Conservation (phyloP, 805 yeast genomes). For the Ascoidea asiatica region DNA sequence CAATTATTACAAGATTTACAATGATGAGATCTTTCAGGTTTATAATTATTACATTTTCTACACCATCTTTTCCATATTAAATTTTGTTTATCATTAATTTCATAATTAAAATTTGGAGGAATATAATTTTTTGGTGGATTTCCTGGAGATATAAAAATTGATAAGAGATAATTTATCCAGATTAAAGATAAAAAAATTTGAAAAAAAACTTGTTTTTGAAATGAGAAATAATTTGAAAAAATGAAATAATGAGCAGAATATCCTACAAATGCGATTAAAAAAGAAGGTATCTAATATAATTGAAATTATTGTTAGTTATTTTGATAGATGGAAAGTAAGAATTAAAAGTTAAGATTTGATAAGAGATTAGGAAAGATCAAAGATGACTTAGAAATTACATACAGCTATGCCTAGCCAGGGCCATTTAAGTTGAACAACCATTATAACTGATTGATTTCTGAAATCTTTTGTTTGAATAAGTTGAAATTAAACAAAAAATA, state of each 20-base stretch:
- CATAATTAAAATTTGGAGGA: background rate
- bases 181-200: conserved; percentile 36
- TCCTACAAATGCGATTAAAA: conserved; percentile 44
- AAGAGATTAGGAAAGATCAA: too few relatives aligned
- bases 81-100: background rate
- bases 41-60: conserved; percentile 52
- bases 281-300: conserved; percentile 42
- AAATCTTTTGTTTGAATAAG: too few relatives aligned
- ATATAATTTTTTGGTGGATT: conserved; percentile 35
- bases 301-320: background rate
- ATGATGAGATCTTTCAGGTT: conserved; percentile 81
- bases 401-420: background rate
- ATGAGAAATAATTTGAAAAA: conserved; percentile 28
- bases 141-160: conserved; percentile 60
- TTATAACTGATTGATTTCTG: too few relatives aligned
- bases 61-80: conserved; percentile 23
- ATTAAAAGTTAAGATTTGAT: background rate
- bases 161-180: conserved; percentile 66
- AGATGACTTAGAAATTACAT: background rate
- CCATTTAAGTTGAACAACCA: background rate
- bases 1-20: conserved; percentile 66
- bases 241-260: conserved; percentile 50
- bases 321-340: background rate
- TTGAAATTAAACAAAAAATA: too few relatives aligned
- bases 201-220: conserved; percentile 28